Evolutionary conservation across 2,329 filamentous ascomycete genomes (phyloP), one percentile per base, ranked within the genome.

Genomic region (Talaromyces sp.): DNA sequence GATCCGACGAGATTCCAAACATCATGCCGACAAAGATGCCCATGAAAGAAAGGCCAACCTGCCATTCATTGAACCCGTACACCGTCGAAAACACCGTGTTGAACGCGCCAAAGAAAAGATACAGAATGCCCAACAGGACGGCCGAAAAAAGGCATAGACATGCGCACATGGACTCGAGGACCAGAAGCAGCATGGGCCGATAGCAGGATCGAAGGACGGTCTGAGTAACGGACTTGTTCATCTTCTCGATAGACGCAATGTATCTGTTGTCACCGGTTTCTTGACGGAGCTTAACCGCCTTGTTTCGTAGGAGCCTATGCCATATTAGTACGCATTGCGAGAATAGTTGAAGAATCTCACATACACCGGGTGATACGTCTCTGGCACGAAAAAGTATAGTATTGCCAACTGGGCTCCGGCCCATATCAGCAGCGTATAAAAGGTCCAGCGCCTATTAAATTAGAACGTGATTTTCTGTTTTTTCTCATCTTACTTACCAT

Each of bases 101-200:
- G 69, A 96, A 96, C 0, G 92, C 92, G 22, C 92, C 92, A 72
- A 96, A 96, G 79, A 96, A 96, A 44, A 96, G 85, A 72, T 96
- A 96, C 2, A 96, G 78, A 52, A 96, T 89, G 5, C 92, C 93
- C 8, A 96, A 81, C n/a, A 96, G 79, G 59, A 97, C 85, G 44
- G 92, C 91, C 0, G 90, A 91, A 68, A 93, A 90, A 25, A 95
- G 77, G 74, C 92, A 95, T 28, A 97, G 85, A 66, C 87, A 86
- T 61, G 95, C 79, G 63, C 88, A 90, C 91, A 96, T 97, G 65
- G 90, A 91, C 78, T 96, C 92, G 59, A 90, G 84, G 56, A 88
- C 74, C 59, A 97, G 82, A 6, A 97, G 84, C 75, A 95, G 85
- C 71, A 95, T 90, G 6, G 91, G 91, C 42, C 84, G 76, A 65